phyloP scores from a whole-genome alignment of 768 basidiomycete genomes.

The Harrya chromipes region DNA sequence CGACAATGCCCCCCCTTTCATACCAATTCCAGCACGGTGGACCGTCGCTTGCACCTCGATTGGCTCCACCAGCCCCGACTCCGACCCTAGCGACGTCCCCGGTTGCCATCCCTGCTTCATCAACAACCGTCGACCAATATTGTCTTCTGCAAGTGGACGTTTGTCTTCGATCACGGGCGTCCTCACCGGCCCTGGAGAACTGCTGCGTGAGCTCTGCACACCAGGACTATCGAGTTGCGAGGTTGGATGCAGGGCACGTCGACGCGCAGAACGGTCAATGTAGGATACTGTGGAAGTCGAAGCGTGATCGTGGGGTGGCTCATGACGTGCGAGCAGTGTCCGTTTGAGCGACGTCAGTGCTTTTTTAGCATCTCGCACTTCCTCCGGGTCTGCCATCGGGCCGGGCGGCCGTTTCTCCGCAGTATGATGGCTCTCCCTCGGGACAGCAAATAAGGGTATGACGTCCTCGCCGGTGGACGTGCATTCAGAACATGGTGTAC shows the following conservation, averaged over 20 bases:
- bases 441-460: conserved; percentile 50
- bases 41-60: conserved; percentile 44
- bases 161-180: conserved; percentile 25
- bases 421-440: conserved; percentile 12
- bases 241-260: conserved; percentile 55
- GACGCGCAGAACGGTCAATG: conserved; percentile 68
- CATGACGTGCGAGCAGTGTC: conserved; percentile 57
- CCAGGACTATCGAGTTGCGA: conserved; percentile 55
- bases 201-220: conserved; percentile 28
- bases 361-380: conserved; percentile 53
- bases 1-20: conserved; percentile 16
- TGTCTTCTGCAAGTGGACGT: conserved; percentile 52
- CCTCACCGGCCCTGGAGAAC: conserved; percentile 18
- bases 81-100: conserved; percentile 40
- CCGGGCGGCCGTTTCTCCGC: conserved; percentile 22
- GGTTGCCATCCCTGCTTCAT: conserved; percentile 78
- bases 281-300: conserved; percentile 35
- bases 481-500: conserved; percentile 62
- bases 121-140: conserved; percentile 66
- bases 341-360: conserved; percentile 66
- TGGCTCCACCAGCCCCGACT: conserved; percentile 51
- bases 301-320: conserved; percentile 26
- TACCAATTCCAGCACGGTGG: conserved; percentile 57
- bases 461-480: conserved; percentile 48
- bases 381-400: conserved; percentile 8